Conservation (phyloP, 208 protist genomes). For the Trypanosoma boissoni region DNA sequence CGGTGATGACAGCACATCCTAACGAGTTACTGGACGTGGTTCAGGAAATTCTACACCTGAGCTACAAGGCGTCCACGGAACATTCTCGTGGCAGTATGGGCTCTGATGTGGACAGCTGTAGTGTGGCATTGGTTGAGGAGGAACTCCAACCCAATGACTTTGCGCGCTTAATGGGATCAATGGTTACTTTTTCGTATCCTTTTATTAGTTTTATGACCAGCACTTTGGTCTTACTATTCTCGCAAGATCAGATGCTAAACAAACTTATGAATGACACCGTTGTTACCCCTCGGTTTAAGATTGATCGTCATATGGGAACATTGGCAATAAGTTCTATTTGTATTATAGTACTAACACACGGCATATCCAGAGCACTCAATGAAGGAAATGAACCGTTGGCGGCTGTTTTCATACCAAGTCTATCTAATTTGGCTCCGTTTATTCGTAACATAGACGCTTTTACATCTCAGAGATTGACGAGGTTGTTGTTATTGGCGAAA, state of each 20-base stretch:
- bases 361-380: conserved; percentile 49
- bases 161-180: conserved; percentile 30
- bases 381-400: conserved; percentile 69
- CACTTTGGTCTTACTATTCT: conserved; percentile 73
- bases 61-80: conserved; percentile 10
- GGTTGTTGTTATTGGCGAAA: conserved; percentile 40
- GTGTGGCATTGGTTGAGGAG: conserved; percentile 18
- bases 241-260: conserved; percentile 67
- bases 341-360: conserved; percentile 42
- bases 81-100: background rate
- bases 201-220: conserved; percentile 80
- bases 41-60: conserved; percentile 51
- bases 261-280: conserved; percentile 41
- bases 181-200: conserved; percentile 58
- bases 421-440: conserved; percentile 65
- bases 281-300: conserved; percentile 27
- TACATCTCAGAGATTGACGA: conserved; percentile 55
- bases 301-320: conserved; percentile 28
- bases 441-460: conserved; percentile 70
- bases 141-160: conserved; percentile 29
- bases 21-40: conserved; percentile 38
- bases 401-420: conserved; percentile 52
- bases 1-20: conserved; percentile 28
- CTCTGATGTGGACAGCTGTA: background rate
- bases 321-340: conserved; percentile 38